These are phyloP conservation scores for Choanephora cucurbitarum DNA, from an alignment of 371 early-diverging fungal genomes.

Conservation along the genomic window DNA sequence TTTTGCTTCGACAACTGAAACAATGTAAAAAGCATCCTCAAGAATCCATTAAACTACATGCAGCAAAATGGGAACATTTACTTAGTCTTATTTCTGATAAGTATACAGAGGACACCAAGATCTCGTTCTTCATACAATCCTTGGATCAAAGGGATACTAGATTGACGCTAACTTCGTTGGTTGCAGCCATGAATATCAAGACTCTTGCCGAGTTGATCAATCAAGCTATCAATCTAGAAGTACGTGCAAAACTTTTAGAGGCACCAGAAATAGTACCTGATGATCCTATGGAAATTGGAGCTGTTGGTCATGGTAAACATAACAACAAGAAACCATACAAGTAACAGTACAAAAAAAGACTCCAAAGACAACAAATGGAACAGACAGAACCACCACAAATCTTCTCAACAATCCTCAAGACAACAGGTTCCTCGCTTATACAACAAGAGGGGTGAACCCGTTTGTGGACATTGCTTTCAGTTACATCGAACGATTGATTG, in stretches of 20 bases:
- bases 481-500: too few species aligned
- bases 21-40: background rate
- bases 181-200: background rate
- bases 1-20: background rate
- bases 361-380: background rate
- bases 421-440: too few species aligned
- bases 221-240: slow-evolving; percentile 4
- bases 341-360: background rate
- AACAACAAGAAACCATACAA: background rate
- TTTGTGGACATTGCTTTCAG: too few species aligned
- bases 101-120: background rate
- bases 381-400: too few species aligned
- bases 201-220: background rate
- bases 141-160: slow-evolving; percentile 1
- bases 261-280: background rate
- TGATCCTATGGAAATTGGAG: slow-evolving; percentile 4
- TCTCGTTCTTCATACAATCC: slow-evolving; percentile 2
- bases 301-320: background rate
- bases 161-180: background rate
- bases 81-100: background rate
- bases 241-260: slow-evolving; percentile 1
- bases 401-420: too few species aligned
- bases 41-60: slow-evolving; percentile 5
- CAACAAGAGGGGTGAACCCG: too few species aligned
- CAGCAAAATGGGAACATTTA: slow-evolving; percentile 6